Percentiles rank a stretch among this genome's conserved stretches.
These are phyloP conservation scores for Colletotrichum sojae DNA, from an alignment of 2,329 filamentous ascomycete species.

Conservation along the genomic window DNA sequence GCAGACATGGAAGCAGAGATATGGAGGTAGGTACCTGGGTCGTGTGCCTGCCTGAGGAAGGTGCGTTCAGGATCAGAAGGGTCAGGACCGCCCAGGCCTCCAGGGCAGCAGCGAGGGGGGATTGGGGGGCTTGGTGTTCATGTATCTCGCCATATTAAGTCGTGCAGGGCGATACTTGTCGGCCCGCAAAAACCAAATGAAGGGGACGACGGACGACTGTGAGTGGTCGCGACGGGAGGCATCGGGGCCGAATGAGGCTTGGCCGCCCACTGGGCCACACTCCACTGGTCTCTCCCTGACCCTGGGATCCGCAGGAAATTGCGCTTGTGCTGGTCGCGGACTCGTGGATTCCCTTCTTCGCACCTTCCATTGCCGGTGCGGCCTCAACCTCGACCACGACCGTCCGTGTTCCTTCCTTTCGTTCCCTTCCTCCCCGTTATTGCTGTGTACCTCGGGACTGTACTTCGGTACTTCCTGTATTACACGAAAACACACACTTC, in stretches of 20 bases:
- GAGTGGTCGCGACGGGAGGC: constrained; percentile 16
- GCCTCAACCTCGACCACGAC: neutral
- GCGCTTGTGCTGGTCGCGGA: constrained; percentile 23
- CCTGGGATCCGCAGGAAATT: constrained; percentile 29
- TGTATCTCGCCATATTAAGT: constrained; percentile 7
- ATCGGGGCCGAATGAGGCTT: constrained; percentile 25
- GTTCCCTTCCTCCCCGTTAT: neutral
- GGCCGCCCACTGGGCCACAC: constrained; percentile 15
- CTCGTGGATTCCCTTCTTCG: neutral
- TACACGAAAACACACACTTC: no score
- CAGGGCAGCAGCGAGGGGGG: neutral
- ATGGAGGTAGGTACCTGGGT: no score
- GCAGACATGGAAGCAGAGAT: no score
- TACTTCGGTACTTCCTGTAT: no score
- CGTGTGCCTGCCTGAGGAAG: no score
- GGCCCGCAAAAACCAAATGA: constrained; percentile 22
- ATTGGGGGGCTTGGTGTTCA: neutral
- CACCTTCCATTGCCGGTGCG: neutral
- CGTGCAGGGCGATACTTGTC: constrained; percentile 5
- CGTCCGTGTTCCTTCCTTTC: neutral
- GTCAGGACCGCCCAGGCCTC: neutral
- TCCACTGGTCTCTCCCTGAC: neutral
- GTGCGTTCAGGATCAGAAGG: neutral
- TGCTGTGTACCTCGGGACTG: neutral
- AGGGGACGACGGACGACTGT: neutral